Evolutionary conservation across 2,329 filamentous ascomycete species (phyloP).

Genomic region (Aspergillus quadrilineatus): DNA sequence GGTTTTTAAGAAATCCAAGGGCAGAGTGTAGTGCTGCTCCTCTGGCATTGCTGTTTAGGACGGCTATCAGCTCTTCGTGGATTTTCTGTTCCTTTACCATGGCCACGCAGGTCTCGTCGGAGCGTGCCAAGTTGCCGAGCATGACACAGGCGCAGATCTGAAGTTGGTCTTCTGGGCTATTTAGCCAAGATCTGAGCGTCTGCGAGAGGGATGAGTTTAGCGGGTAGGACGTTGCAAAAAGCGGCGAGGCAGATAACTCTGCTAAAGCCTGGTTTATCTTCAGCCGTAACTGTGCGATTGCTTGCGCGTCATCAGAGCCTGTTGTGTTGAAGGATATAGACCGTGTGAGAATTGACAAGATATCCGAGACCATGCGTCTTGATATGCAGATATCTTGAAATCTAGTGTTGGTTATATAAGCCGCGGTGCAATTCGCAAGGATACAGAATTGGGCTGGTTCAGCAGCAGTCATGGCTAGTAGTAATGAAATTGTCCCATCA

Average conservation of each 20-base stretch:
- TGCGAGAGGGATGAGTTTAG: slow-evolving; percentile 38
- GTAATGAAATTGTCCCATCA: slow-evolving; percentile 34
- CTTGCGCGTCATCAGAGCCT: slow-evolving; percentile 35
- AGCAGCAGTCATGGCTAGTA: slow-evolving; percentile 32
- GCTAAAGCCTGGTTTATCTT: slow-evolving; percentile 43
- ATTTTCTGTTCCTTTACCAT: slow-evolving; percentile 43
- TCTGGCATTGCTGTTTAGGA: slow-evolving; percentile 40
- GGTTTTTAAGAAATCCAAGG: slow-evolving; percentile 50
- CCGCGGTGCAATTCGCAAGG: slow-evolving; percentile 33
- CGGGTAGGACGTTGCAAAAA: slow-evolving; percentile 41
- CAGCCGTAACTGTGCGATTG: slow-evolving; percentile 35
- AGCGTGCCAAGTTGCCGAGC: slow-evolving; percentile 49
- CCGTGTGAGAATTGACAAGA: slow-evolving; percentile 33
- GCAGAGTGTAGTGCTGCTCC: slow-evolving; percentile 45
- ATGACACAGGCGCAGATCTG: slow-evolving; percentile 49
- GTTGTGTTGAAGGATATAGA: slow-evolving; percentile 31
- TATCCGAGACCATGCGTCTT: slow-evolving; percentile 31
- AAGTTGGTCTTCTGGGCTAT: slow-evolving; percentile 41
- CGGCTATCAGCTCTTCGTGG: slow-evolving; percentile 41
- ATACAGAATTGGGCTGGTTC: slow-evolving; percentile 33
- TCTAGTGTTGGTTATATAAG: slow-evolving; percentile 38
- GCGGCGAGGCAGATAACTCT: slow-evolving; percentile 40
- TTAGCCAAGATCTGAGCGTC: slow-evolving; percentile 43
- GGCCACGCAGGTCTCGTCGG: slow-evolving; percentile 41
- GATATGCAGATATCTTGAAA: slow-evolving; percentile 41